Evolutionary conservation across 495 filamentous ascomycete genomes (phyloP).

Genomic region (Extremus antarcticus): DNA sequence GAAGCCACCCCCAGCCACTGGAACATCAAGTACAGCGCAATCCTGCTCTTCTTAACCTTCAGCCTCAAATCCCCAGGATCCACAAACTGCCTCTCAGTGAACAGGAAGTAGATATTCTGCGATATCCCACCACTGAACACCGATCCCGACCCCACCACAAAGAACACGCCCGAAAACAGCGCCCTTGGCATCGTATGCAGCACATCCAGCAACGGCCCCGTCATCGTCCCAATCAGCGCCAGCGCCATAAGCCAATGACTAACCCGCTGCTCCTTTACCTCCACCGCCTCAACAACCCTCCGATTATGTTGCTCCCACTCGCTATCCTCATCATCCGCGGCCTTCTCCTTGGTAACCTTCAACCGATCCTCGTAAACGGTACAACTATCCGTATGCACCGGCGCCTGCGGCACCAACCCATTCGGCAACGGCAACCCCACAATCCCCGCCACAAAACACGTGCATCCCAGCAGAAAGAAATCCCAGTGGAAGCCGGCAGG

Average conservation of each 20-base stretch:
- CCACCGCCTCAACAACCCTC: conserved; percentile 46
- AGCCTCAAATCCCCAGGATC: conserved; percentile 55
- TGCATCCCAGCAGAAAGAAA: conserved; percentile 79
- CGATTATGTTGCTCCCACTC: conserved; percentile 39
- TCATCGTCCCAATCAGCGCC: conserved; percentile 77
- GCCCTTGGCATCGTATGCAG: conserved; percentile 78
- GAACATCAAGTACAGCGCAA: conserved; percentile 57
- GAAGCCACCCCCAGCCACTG: conserved; percentile 72
- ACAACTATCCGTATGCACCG: conserved; percentile 65
- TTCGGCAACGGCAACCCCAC: conserved; percentile 86
- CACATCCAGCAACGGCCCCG: conserved; percentile 69
- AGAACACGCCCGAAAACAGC: conserved; percentile 84
- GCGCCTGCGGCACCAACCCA: conserved; percentile 70
- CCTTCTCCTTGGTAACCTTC: conserved; percentile 20
- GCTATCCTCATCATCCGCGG: conserved; percentile 32
- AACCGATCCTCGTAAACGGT: conserved; percentile 16
- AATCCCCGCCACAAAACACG: conserved; percentile 72
- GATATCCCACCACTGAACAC: conserved; percentile 62
- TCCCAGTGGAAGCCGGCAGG: conserved; percentile 97
- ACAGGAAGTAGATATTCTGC: conserved; percentile 64
- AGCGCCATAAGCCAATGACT: conserved; percentile 80
- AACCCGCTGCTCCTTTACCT: conserved; percentile 80
- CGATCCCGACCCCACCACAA: conserved; percentile 78
- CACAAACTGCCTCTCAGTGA: conserved; percentile 55
- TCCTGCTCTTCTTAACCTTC: conserved; percentile 38